Base-by-base conservation (phyloP, 208 protist species). In the Herpetomonas tarakana region DNA sequence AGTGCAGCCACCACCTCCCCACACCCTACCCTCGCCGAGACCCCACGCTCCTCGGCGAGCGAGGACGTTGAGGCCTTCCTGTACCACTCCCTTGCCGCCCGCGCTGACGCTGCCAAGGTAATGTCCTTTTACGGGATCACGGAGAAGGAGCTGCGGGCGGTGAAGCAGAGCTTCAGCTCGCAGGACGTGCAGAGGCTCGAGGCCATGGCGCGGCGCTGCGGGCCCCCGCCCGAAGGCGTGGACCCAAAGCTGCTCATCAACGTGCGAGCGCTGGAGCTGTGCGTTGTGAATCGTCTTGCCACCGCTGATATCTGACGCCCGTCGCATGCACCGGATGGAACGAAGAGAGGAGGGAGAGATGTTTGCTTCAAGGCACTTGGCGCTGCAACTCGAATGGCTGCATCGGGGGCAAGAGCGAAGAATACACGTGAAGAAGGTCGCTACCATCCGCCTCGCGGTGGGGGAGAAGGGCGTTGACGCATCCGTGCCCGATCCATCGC, bases 211-310 rank as follows among this genome's bases (percentile, higher is more conserved):
- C 31, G 39, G 24, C 27, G 44, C 67, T 60, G 54, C 64, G 58
- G 41, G 58, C 12, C 14, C 26, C 26, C 2, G 19, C 64, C 71
- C 38, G 49, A 25, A 18, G 39, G 56, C 2, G 62, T 66, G 21
- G 54, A 52, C 31, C 26, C 22, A 12, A 57, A 65, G 27, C 51
- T 61, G 16, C 51, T 68, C 22, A 65, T 75, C 29, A 71, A 80
- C 39, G 58, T 71, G 57, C 47, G 63, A 16, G 50, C 72, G 30
- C 50, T 93, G 45, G 79, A 93, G 50, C 38, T 71, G 30, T 77
- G 79, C 28, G 72, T 93, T 1, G 74, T 84, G 30, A 85, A 80
- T 16, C 65, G 74, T 4, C 62, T 93, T 0, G 63, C 81, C 9
- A 68, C 69, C 18, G 72, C 64, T 41, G 77, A 76, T 21, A 69